A percentile compares a stretch with the other conserved stretches of the same genome.
These are phyloP conservation scores for Aspergillus funiculosus DNA, from an alignment of 495 filamentous ascomycete species.

Conservation along the genomic window DNA sequence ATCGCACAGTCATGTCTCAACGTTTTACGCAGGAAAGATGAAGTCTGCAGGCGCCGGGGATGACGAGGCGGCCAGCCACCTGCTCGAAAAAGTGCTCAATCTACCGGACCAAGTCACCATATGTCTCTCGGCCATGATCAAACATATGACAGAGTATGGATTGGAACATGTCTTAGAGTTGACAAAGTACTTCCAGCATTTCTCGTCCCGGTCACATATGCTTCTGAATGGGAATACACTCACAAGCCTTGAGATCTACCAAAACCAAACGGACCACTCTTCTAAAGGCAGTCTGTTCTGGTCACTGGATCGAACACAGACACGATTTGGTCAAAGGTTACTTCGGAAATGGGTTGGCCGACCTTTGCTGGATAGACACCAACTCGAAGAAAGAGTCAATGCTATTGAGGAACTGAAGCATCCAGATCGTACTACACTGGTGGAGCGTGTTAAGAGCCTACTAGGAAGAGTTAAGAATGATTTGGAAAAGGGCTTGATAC, in stretches of 20 bases:
- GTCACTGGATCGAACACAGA: conserved; percentile 89
- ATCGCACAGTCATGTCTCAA: conserved; percentile 81
- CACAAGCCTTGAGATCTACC: conserved; percentile 90
- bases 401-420: conserved; percentile 87
- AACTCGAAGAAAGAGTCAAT: conserved; percentile 74
- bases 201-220: conserved; percentile 93
- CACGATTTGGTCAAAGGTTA: conserved; percentile 80
- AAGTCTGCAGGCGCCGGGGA: conserved; percentile 50
- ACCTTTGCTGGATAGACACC: conserved; percentile 72
- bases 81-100: conserved; percentile 81
- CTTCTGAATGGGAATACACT: conserved; percentile 92
- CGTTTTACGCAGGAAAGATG: conserved; percentile 88
- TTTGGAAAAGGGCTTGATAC: conserved; percentile 84
- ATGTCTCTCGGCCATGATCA: conserved; percentile 95
- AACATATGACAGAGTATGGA: conserved; percentile 86
- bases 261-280: conserved; percentile 84
- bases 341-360: conserved; percentile 94
- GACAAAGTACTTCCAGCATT: conserved; percentile 96
- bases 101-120: conserved; percentile 82
- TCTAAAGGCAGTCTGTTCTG: conserved; percentile 90
- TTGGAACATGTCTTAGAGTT: conserved; percentile 94
- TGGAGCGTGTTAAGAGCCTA: conserved; percentile 67
- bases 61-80: conserved; percentile 45
- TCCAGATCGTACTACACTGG: conserved; percentile 53
- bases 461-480: conserved; percentile 70